phyloP scores from a whole-genome alignment of 2,329 filamentous ascomycete species.

The Didymella keratinophila region DNA sequence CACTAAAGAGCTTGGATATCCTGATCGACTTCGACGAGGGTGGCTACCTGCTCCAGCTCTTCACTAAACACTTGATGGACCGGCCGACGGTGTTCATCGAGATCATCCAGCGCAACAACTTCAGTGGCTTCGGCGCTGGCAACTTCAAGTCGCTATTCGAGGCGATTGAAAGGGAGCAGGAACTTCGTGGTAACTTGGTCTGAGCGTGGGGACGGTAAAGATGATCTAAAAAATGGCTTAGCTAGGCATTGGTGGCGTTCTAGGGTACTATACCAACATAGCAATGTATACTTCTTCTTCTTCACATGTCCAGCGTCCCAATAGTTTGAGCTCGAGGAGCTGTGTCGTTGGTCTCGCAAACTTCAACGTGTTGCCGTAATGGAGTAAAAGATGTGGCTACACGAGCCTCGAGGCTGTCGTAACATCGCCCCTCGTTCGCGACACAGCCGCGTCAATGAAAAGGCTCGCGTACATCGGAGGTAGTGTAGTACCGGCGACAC shows the following conservation, averaged over 20 bases:
- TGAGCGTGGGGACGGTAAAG: conserved; percentile 13
- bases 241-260: conserved; percentile 16
- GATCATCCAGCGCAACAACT: conserved; percentile 92
- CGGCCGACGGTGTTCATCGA: conserved; percentile 95
- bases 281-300: conserved; percentile 5
- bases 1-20: conserved; percentile 79
- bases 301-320: neutral
- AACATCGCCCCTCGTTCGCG: too few relatives aligned
- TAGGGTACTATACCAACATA: conserved; percentile 17
- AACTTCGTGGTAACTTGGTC: conserved; percentile 77
- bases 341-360: too few relatives aligned
- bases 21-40: conserved; percentile 94
- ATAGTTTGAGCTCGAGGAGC: too few relatives aligned
- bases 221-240: conserved; percentile 1
- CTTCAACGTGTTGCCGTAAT: too few relatives aligned
- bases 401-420: too few relatives aligned
- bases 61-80: conserved; percentile 82
- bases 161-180: conserved; percentile 94
- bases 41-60: conserved; percentile 76
- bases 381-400: too few relatives aligned
- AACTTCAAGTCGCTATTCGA: conserved; percentile 97
- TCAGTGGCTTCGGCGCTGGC: conserved; percentile 90
- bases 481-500: too few relatives aligned
- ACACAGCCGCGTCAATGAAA: too few relatives aligned
- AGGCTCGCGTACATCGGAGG: too few relatives aligned